Evolutionary conservation across 2,329 filamentous ascomycete genomes (phyloP).

Genomic region (Fusarium sp.): DNA sequence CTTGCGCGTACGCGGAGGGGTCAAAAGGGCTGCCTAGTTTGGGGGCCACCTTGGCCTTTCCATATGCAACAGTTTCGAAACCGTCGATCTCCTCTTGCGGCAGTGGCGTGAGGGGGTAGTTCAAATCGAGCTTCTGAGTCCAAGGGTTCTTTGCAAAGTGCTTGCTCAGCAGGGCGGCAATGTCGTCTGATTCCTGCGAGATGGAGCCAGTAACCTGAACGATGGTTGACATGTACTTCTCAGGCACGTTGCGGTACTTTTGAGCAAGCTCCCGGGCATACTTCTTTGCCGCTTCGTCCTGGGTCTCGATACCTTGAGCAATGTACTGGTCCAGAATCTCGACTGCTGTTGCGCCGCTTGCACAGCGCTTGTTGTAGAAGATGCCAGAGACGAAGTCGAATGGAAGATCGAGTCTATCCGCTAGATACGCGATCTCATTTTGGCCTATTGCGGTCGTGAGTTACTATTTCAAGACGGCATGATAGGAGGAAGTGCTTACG

Average conservation of each 20-base stretch:
- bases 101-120: slow-evolving; percentile 52
- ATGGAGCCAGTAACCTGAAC: slow-evolving; percentile 53
- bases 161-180: slow-evolving; percentile 54
- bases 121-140: slow-evolving; percentile 50
- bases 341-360: slow-evolving; percentile 53
- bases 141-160: slow-evolving; percentile 54
- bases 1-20: slow-evolving; percentile 40
- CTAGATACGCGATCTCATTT: slow-evolving; percentile 57
- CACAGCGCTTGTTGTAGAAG: slow-evolving; percentile 52
- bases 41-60: slow-evolving; percentile 20
- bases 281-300: slow-evolving; percentile 45
- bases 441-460: slow-evolving; percentile 39
- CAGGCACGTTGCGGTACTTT: slow-evolving; percentile 56
- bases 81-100: slow-evolving; percentile 47
- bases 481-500: slow-evolving; percentile 33
- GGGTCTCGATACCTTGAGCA: slow-evolving; percentile 48
- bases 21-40: slow-evolving; percentile 3
- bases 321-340: slow-evolving; percentile 58
- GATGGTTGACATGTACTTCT: slow-evolving; percentile 54
- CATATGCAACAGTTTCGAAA: slow-evolving; percentile 28
- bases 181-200: slow-evolving; percentile 50
- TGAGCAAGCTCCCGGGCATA: slow-evolving; percentile 48
- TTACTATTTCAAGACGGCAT: neutral
- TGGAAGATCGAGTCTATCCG: slow-evolving; percentile 55
- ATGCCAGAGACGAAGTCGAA: slow-evolving; percentile 54